Evolutionary conservation across 2,329 filamentous ascomycete genomes (phyloP).

Genomic region (Colletotrichum sp.): DNA sequence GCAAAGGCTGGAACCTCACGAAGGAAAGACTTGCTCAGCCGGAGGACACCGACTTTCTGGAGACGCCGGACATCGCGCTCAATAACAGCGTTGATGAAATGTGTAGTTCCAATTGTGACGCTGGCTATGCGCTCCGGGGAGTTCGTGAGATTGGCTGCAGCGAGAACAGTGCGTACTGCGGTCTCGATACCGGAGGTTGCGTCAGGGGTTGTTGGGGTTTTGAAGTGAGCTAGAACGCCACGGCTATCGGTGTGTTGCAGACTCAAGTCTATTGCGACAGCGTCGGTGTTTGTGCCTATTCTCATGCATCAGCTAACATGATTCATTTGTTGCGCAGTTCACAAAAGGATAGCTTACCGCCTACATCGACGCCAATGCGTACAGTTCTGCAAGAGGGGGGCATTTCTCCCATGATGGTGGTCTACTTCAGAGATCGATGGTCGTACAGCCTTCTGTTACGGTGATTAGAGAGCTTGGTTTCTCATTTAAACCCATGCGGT

Average conservation of each 20-base stretch:
- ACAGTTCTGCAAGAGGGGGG: not conserved
- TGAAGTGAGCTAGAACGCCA: slow-evolving; percentile 55
- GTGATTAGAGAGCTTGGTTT: not conserved
- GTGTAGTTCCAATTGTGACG: slow-evolving; percentile 60
- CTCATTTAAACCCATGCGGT: not conserved
- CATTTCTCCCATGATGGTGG: slow-evolving; percentile 5
- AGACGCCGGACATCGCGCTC: slow-evolving; percentile 55
- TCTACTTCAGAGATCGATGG: not conserved
- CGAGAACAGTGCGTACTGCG: slow-evolving; percentile 49
- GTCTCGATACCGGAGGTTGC: slow-evolving; percentile 51
- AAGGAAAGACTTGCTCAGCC: slow-evolving; percentile 59
- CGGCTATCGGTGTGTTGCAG: slow-evolving; percentile 34
- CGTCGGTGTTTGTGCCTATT: slow-evolving; percentile 55
- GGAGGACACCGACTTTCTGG: slow-evolving; percentile 56
- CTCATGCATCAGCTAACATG: not conserved
- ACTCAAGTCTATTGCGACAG: slow-evolving; percentile 50
- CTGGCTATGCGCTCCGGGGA: slow-evolving; percentile 42
- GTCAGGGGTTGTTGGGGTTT: slow-evolving; percentile 52
- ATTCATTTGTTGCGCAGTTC: not conserved
- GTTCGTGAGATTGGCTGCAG: slow-evolving; percentile 32
- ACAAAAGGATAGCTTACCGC: slow-evolving; percentile 26
- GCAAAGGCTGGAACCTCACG: slow-evolving; percentile 54
- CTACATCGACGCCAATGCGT: slow-evolving; percentile 52
- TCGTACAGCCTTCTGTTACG: not conserved
- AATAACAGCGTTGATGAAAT: slow-evolving; percentile 65